Evolutionary conservation across 164 flowering plant species (phyloP).

Genomic region (Nelumbo lutea): DNA sequence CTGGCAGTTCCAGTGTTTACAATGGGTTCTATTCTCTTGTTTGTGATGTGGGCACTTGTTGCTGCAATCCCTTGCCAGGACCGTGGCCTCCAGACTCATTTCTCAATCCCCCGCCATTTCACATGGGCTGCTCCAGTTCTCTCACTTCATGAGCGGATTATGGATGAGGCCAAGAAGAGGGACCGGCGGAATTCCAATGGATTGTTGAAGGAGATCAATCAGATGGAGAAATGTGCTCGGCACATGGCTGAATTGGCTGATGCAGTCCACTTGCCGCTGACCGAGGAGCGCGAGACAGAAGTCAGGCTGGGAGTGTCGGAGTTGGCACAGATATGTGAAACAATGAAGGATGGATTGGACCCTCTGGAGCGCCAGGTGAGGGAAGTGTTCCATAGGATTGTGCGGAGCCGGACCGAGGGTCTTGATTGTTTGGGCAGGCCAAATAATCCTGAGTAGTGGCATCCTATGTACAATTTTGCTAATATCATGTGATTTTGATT

Average conservation of each 20-base stretch:
- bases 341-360: slow-evolving; percentile 54
- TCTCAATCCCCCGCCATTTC: slow-evolving; percentile 56
- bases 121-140: slow-evolving; percentile 59
- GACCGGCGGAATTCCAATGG: slow-evolving; percentile 68
- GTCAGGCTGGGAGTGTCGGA: slow-evolving; percentile 54
- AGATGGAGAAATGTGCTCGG: slow-evolving; percentile 59
- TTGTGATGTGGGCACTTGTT: slow-evolving; percentile 87
- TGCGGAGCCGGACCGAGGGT: slow-evolving; percentile 72
- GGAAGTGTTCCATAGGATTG: slow-evolving; percentile 80
- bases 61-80: slow-evolving; percentile 98
- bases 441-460: slow-evolving; percentile 29
- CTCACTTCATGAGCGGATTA: slow-evolving; percentile 61
- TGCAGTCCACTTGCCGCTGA: slow-evolving; percentile 55
- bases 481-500: slow-evolving; percentile 11
- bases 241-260: slow-evolving; percentile 59
- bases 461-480: slow-evolving; percentile 12
- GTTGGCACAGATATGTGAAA: slow-evolving; percentile 39
- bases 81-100: slow-evolving; percentile 76
- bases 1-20: slow-evolving; percentile 63
- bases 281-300: slow-evolving; percentile 58
- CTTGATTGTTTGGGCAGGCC: slow-evolving; percentile 54
- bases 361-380: slow-evolving; percentile 83
- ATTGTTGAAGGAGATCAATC: slow-evolving; percentile 69
- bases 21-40: slow-evolving; percentile 59
- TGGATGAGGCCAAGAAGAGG: slow-evolving; percentile 80